Evolutionary conservation across 139 green algal genomes (phyloP).

Genomic region (Haematococcus sp.): DNA sequence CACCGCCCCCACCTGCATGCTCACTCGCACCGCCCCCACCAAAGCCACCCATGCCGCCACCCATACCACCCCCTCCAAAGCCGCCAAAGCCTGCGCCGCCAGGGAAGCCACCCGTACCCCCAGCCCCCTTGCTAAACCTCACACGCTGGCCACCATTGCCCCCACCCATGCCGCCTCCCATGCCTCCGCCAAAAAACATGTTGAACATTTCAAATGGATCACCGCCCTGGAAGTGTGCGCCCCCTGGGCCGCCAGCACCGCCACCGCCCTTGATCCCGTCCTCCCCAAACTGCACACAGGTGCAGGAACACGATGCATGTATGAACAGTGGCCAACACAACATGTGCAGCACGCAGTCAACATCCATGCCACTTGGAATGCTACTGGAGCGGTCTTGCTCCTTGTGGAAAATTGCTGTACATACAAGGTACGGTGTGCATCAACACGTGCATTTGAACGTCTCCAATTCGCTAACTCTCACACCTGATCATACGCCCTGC

Average conservation of each 20-base stretch:
- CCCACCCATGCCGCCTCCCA: slow-evolving; percentile 18
- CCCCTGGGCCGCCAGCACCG: neutral
- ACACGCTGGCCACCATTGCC: slow-evolving; percentile 17
- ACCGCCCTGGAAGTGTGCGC: slow-evolving; percentile 16
- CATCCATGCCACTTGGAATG: too few species aligned
- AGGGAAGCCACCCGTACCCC: neutral
- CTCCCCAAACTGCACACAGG: slow-evolving; percentile 11
- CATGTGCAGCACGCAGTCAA: too few species aligned
- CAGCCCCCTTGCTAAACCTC: neutral
- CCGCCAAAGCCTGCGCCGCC: neutral
- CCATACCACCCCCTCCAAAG: neutral
- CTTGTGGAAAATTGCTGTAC: too few species aligned
- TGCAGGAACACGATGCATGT: too few species aligned
- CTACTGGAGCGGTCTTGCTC: too few species aligned
- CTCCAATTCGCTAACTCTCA: too few species aligned
- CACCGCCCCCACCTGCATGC: neutral
- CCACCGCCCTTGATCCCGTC: slow-evolving; percentile 1
- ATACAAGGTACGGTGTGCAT: too few species aligned
- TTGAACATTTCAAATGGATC: slow-evolving; percentile 81
- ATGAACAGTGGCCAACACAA: too few species aligned
- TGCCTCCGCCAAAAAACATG: slow-evolving; percentile 63
- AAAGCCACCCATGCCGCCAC: slow-evolving; percentile 28
- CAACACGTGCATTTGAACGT: too few species aligned
- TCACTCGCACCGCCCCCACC: neutral
- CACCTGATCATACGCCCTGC: neutral